A percentile compares a stretch with the other conserved stretches of the same genome.
Evolutionary conservation across 805 yeast genomes (phyloP).

Genomic region (Torulaspora delbrueckii): DNA sequence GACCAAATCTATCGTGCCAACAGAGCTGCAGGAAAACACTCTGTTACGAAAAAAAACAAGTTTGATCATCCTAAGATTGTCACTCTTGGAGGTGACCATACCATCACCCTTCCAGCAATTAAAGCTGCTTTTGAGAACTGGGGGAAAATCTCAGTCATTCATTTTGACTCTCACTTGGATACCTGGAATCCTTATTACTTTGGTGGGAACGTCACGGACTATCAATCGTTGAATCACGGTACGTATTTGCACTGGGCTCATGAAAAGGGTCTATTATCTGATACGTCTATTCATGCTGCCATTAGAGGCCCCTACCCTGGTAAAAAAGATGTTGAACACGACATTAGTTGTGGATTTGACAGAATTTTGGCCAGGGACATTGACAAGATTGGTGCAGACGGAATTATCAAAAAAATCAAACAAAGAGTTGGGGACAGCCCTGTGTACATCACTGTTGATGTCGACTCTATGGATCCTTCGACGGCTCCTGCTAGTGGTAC

Average conservation of each 20-base stretch:
- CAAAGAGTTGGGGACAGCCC: conserved; percentile 38
- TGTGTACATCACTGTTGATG: conserved; percentile 47
- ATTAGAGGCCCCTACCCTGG: conserved; percentile 57
- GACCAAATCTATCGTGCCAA: conserved; percentile 52
- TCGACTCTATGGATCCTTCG: conserved; percentile 50
- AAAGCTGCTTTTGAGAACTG: conserved; percentile 44
- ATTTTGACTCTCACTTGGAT: conserved; percentile 66
- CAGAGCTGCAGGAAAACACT: conserved; percentile 41
- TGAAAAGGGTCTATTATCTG: conserved; percentile 55
- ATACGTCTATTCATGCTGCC: conserved; percentile 54
- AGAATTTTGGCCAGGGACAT: conserved; percentile 45
- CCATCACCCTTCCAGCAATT: conserved; percentile 46
- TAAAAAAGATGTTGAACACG: conserved; percentile 39
- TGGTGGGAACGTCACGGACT: conserved; percentile 59
- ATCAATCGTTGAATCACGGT: conserved; percentile 60
- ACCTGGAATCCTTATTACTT: conserved; percentile 62
- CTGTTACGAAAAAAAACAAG: conserved; percentile 30
- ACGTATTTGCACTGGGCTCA: conserved; percentile 67
- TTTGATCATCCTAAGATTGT: conserved; percentile 37
- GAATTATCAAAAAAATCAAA: conserved; percentile 37
- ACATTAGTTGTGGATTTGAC: conserved; percentile 46
- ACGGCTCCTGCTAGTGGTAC: conserved; percentile 52
- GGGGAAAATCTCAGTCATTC: conserved; percentile 44
- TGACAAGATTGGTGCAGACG: conserved; percentile 40
- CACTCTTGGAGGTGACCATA: conserved; percentile 54